Percentiles rank a stretch among this genome's conserved stretches.
Conservation (phyloP, 2,329 filamentous ascomycete genomes). For the Arthrobotrys sphaeroides region DNA sequence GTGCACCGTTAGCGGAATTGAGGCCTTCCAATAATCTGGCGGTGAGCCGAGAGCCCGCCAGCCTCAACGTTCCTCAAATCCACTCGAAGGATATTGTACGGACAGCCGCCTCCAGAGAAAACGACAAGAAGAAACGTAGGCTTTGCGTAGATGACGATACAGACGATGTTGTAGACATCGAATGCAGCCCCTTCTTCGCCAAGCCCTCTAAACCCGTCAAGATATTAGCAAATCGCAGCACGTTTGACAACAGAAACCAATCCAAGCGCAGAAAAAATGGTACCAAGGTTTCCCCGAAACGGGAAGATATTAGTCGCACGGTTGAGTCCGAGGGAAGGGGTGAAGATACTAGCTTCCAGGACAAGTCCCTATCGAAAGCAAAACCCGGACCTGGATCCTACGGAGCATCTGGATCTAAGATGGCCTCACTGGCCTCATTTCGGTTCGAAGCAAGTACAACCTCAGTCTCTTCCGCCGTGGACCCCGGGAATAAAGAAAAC, state of each 20-base stretch:
- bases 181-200: slow-evolving; percentile 36
- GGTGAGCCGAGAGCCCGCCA: background rate
- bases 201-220: background rate
- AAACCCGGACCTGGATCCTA: too few relatives aligned
- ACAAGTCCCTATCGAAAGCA: background rate
- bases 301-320: background rate
- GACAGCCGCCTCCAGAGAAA: background rate
- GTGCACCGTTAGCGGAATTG: slow-evolving; percentile 20
- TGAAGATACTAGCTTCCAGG: background rate
- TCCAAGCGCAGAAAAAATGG: background rate
- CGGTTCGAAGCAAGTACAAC: background rate
- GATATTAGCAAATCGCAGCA: background rate
- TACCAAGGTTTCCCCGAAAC: background rate
- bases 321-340: background rate
- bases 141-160: slow-evolving; percentile 37
- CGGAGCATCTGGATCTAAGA: background rate
- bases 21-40: background rate
- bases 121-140: slow-evolving; percentile 11
- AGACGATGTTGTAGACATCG: background rate
- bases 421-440: slow-evolving; percentile 10
- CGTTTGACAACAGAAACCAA: background rate
- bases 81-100: background rate
- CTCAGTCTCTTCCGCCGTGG: background rate
- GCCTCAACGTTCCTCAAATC: background rate
- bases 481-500: slow-evolving; percentile 36